Conservation (phyloP, 768 basidiomycete genomes). For the Mycena sanguinolenta region DNA sequence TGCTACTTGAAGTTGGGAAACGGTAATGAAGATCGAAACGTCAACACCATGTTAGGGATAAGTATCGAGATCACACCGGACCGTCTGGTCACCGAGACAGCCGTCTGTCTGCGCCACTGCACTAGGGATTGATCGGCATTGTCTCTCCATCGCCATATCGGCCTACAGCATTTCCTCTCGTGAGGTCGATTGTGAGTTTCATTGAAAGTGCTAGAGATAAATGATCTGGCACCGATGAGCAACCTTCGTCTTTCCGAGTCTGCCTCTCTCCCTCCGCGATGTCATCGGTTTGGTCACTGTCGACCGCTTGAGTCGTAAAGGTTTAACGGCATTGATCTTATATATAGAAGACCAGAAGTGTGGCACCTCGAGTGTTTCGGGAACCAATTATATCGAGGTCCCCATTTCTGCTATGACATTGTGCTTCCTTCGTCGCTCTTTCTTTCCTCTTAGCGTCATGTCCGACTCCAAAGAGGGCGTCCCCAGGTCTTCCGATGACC, state of each 20-base stretch:
- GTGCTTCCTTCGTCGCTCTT: neutral
- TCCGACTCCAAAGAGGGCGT: too few species aligned
- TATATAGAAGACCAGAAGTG: neutral
- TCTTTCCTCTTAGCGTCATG: neutral
- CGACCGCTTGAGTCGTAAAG: too few species aligned
- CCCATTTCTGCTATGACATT: neutral
- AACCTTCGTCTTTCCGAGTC: slow-evolving; percentile 4
- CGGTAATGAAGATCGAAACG: too few species aligned
- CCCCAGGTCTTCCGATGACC: neutral
- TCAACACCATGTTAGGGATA: too few species aligned
- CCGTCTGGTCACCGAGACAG: too few species aligned
- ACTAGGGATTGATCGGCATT: too few species aligned
- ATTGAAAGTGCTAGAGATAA: neutral
- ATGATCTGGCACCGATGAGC: neutral
- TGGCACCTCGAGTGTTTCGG: neutral
- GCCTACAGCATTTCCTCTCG: neutral
- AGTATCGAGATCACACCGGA: too few species aligned
- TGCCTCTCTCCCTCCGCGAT: neutral
- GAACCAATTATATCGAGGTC: neutral
- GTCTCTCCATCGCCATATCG: neutral
- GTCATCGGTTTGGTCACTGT: neutral
- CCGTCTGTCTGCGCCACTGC: neutral
- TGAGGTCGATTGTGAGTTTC: neutral
- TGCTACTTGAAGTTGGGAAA: too few species aligned
- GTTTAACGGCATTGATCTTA: neutral